Evolutionary conservation across 495 filamentous ascomycete species (phyloP), one percentile per base, ranked within the genome.

Genomic region (Immersiella caudata): DNA sequence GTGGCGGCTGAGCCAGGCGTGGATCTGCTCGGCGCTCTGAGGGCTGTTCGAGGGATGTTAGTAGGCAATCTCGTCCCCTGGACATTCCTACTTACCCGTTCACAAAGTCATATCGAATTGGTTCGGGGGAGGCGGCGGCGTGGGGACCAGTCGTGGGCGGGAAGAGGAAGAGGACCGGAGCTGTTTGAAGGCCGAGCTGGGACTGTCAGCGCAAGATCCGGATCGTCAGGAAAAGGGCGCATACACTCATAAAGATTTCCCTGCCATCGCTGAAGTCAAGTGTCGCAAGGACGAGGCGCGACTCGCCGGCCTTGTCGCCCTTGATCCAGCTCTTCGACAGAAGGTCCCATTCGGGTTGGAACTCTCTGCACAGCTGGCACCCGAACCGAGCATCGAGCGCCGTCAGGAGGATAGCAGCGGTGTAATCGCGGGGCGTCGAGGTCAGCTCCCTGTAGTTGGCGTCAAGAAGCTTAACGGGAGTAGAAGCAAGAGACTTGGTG

Each of bases 261-360:
- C 90, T 93, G 21, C 94, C 95, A 70, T 97, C 88, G 29, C 81
- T 75, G 74, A 98, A 99, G 72, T 99, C 95, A 68, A 98, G 82
- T 16, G 93, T 96, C 33, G 87, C 91, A 80, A 92, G 96, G 59
- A 97, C 73, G 63, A 96, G 70, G 62, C 90, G 83, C 46, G 91
- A 87, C 27, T 89, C 89, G 50, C 87, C 90, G 35, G 82, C 77
- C 79, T 90, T 91, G 76, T 93, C 88, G 2, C 91, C 93, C 74
- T 88, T 91, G 67, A 83, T 84, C 95, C 95, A 99, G 81, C 92
- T 96, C 74, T 86, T 91, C 18, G 87, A 85, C 35, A 99, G 85
- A 24, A 99, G 76, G 25, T 97, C 91, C 90, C 93, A 99, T 79
- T 99, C 96, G 0, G 95, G 90, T 74, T 95, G 89, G 79, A 98